Conservation (phyloP, 345 rosid genomes). For the Eucalyptus cloeziana region DNA sequence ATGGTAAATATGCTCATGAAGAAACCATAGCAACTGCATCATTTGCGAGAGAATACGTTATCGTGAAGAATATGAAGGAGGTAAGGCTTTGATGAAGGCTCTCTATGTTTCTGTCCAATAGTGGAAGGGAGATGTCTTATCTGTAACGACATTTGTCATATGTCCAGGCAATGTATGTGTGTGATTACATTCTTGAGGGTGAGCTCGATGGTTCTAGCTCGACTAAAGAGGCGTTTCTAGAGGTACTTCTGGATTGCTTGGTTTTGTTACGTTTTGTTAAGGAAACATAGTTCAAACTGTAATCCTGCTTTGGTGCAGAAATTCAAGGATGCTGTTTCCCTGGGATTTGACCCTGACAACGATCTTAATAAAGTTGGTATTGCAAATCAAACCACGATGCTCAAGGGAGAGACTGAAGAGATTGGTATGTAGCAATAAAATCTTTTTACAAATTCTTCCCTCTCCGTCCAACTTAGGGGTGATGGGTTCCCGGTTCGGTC, state of each 20-base stretch:
- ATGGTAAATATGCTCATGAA: constrained; percentile 82
- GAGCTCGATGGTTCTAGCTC: constrained; percentile 80
- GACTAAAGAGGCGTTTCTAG: constrained; percentile 72
- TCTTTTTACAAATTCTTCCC: not conserved
- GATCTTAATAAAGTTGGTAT: constrained; percentile 78
- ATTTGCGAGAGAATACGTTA: constrained; percentile 62
- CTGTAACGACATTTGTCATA: not conserved
- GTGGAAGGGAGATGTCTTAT: not conserved
- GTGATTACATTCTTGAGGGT: constrained; percentile 91
- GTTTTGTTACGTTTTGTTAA: not conserved
- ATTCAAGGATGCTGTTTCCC: constrained; percentile 60
- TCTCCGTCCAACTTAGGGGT: not conserved
- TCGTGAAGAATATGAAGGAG: constrained; percentile 77
- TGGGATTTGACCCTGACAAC: constrained; percentile 81
- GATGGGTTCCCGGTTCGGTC: no score
- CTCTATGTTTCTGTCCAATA: not conserved
- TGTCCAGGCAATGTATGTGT: constrained; percentile 65
- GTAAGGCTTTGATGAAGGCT: constrained; percentile 6
- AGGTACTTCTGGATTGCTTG: constrained; percentile 21
- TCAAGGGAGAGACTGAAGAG: constrained; percentile 94
- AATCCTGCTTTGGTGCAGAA: constrained; percentile 41
- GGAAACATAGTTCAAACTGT: not conserved
- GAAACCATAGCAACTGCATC: constrained; percentile 92
- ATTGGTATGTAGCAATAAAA: constrained; percentile 40
- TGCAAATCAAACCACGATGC: constrained; percentile 97